Evolutionary conservation across 2,329 filamentous ascomycete species (phyloP), one percentile per base, ranked within the genome.

Genomic region (Claviceps fusiformis): DNA sequence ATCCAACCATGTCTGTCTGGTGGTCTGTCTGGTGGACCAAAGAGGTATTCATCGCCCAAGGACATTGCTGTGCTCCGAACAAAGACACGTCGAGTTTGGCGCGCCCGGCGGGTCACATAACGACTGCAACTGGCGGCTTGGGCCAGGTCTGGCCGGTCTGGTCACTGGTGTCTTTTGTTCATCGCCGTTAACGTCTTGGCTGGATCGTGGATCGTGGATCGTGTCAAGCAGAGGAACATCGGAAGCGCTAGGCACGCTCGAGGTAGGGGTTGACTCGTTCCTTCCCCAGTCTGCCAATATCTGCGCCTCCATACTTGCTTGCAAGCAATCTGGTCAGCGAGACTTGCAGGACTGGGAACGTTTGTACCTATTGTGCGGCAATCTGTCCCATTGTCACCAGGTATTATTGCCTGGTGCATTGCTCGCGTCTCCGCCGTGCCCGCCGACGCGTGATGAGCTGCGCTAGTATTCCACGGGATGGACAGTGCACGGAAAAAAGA

Each of bases 141-240:
- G 8, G 11, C 11, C 9, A 3, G 35, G 10, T 11, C 35, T 37
- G 35, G 35, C 35, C 11, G 35, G 35, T 37, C 35, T 10, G 35
- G 35, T 11, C 10, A 1, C 35, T 37, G 35, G 35, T 37, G 35
- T 37, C 8, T 10, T 37, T 37, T 11, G 8, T 37, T 17, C 37
- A 41, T 41, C 37, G n/a, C 43, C 5, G 19, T 45, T 45, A 19
- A 45, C 43, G 43, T 27, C 44, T 41, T 41, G 39, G 39, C 39
- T n/a, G 17, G 39, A 41, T 41, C 39, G 39, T 9, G 17, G 17
- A 41, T n/a, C 39, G 39, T 29, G 44, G 19, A 24, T 45, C 19
- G 19, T 29, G 13, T 24, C 44, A 46, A 10, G 44, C 50, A 56
- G 55, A 59, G 60, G 56, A 64, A 63, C 58, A 55, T 50, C 48